These are phyloP conservation scores for Talaromyces thailandensis DNA, from an alignment of 495 filamentous ascomycete species.

Conservation along the genomic window DNA sequence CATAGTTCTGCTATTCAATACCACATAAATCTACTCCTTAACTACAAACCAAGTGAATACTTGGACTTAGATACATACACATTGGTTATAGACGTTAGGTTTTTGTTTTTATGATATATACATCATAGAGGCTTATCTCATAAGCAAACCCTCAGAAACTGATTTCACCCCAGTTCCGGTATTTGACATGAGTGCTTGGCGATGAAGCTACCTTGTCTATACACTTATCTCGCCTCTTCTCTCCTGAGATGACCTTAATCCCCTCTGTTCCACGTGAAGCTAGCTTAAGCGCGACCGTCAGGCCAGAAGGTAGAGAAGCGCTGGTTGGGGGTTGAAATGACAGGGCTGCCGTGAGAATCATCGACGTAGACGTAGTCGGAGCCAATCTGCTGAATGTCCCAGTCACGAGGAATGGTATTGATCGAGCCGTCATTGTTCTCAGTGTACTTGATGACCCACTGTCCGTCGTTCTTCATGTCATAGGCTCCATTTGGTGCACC, in stretches of 20 bases:
- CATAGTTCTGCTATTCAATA: no score
- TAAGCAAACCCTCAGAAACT: neutral
- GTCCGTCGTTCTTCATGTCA: slow-evolving; percentile 1
- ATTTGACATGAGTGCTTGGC: neutral
- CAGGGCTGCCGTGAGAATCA: slow-evolving; percentile 1
- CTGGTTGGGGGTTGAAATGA: slow-evolving; percentile 1
- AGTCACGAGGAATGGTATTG: slow-evolving; percentile 3
- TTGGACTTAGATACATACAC: no score
- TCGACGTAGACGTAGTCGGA: neutral
- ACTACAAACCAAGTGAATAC: no score
- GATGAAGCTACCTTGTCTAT: neutral
- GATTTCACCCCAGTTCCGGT: neutral
- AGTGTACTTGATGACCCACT: neutral
- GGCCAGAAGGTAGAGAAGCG: slow-evolving; percentile 3
- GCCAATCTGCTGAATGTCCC: neutral
- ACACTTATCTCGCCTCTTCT: neutral
- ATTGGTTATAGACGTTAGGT: neutral
- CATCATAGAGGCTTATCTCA: neutral
- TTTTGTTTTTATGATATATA: neutral
- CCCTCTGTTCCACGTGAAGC: neutral
- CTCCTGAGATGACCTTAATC: neutral
- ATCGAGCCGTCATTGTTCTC: neutral
- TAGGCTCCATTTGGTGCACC: slow-evolving; percentile 1
- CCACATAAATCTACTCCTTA: no score
- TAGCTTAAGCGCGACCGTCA: neutral